Evolutionary conservation across 139 green algal genomes (phyloP), one percentile per base, ranked within the genome.

Genomic region (Chlamydomonas asymmetrica): DNA sequence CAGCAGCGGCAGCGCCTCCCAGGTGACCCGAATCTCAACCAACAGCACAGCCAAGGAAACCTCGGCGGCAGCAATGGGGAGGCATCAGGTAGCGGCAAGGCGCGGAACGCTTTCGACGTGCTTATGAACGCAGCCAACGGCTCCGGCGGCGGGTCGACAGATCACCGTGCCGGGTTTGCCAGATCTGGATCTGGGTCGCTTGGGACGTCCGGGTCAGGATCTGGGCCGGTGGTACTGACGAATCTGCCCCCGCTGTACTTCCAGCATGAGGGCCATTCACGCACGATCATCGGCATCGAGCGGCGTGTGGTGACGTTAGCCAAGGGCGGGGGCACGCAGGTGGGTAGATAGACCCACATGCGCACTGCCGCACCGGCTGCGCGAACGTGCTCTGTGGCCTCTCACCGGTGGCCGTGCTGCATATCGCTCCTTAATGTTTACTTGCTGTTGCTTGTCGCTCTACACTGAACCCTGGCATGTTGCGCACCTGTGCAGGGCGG

Each of bases 201-300:
- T 43, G 6, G n/a, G n/a, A n/a, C n/a, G n/a, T n/a, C n/a, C n/a
- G n/a, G n/a, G n/a, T n/a, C n/a, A n/a, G n/a, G n/a, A n/a, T n/a
- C n/a, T n/a, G n/a, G n/a, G 9, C 29, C 54, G 0, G 80, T 89
- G 32, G 59, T 40, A 2, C 27, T 67, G 13, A 87, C 84, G 2
- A 72, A 65, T 35, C 59, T 82, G 61, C 80, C 81, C 22, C 89
- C 89, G 48, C 80, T 94, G 73, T 94, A 91, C 73, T 90, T 93
- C 62, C 89, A 94, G 81, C 87, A 92, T 43, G 73, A 89, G 50
- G 88, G 89, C 37, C 89, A 94, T 76, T 90, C 81, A 29, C 79
- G 89, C 38, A 94, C 89, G 35, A 89, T 94, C 62, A 84, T 94
- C 1, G 89, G 89, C 50, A 88, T 94, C 32, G 86, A 93, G 76